Percentiles rank a stretch among this genome's conserved stretches.
Evolutionary conservation across 1,284 basidiomycete genomes (phyloP).

Genomic region (Cryptococcus sp.): DNA sequence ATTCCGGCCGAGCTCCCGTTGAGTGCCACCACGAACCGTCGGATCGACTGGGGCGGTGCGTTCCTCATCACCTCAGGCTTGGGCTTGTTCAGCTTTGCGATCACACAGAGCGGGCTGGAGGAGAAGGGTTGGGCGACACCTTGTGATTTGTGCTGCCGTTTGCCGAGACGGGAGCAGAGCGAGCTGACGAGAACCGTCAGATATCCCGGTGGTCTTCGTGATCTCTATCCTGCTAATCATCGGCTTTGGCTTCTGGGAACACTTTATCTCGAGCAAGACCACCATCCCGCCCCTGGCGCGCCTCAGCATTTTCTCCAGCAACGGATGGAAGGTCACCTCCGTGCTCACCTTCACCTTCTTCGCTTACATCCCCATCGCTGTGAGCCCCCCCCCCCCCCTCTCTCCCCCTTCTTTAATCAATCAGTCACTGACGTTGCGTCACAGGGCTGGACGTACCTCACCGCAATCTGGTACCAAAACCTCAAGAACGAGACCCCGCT

Average conservation of each 20-base stretch:
- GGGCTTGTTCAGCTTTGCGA: slow-evolving; percentile 30
- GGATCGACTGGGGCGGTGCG: slow-evolving; percentile 35
- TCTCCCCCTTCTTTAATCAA: not conserved
- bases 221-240: slow-evolving; percentile 33
- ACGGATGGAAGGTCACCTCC: slow-evolving; percentile 23
- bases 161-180: not conserved
- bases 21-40: slow-evolving; percentile 10
- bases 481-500: slow-evolving; percentile 22
- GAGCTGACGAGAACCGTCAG: slow-evolving; percentile 11
- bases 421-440: not conserved
- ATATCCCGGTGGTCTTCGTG: slow-evolving; percentile 34
- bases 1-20: too few species aligned
- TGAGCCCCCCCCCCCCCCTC: not conserved
- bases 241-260: slow-evolving; percentile 37
- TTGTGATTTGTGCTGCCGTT: slow-evolving; percentile 26
- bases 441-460: slow-evolving; percentile 19
- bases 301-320: slow-evolving; percentile 24
- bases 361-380: slow-evolving; percentile 24
- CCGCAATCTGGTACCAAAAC: slow-evolving; percentile 31
- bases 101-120: slow-evolving; percentile 30
- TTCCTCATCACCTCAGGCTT: slow-evolving; percentile 30
- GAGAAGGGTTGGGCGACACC: slow-evolving; percentile 28
- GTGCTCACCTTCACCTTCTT: slow-evolving; percentile 28
- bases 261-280: slow-evolving; percentile 54
- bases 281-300: slow-evolving; percentile 33